Percentiles rank a stretch among this genome's conserved stretches.
phyloP scores from a whole-genome alignment of 495 filamentous ascomycete genomes.

The Talaromyces adpressus region DNA sequence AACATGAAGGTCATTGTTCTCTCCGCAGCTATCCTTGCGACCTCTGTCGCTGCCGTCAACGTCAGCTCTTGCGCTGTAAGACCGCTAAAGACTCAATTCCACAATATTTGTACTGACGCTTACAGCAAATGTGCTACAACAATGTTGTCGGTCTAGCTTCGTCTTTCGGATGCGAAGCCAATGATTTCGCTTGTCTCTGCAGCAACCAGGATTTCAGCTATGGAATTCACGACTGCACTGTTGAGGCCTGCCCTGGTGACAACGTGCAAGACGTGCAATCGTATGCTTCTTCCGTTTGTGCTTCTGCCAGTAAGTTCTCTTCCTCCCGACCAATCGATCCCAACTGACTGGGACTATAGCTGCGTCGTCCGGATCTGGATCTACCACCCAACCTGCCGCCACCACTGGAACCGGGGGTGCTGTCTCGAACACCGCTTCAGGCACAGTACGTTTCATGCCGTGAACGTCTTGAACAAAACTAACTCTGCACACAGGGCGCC shows the following conservation, averaged over 20 bases:
- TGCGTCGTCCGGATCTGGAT: conserved; percentile 14
- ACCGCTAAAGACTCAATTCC: conserved; percentile 1
- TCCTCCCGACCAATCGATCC: neutral
- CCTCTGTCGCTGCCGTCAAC: conserved; percentile 22
- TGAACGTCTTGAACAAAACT: conserved; percentile 2
- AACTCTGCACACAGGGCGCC: conserved; percentile 9
- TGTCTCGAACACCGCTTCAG: conserved; percentile 18
- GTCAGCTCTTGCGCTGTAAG: conserved; percentile 33
- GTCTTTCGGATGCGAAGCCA: conserved; percentile 49
- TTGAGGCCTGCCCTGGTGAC: conserved; percentile 51
- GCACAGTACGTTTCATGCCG: conserved; percentile 9
- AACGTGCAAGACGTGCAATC: conserved; percentile 29
- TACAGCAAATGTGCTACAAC: conserved; percentile 60
- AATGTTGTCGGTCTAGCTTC: conserved; percentile 63
- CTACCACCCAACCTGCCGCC: conserved; percentile 14
- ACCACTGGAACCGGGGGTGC: conserved; percentile 11
- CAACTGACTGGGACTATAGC: neutral
- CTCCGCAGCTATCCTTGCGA: conserved; percentile 29
- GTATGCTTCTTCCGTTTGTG: conserved; percentile 30
- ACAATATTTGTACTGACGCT: conserved; percentile 9
- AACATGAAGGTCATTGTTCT: conserved; percentile 37
- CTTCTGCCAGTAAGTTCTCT: conserved; percentile 14
- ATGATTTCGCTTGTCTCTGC: conserved; percentile 66
- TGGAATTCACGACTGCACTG: conserved; percentile 75
- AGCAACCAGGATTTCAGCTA: conserved; percentile 57